Evolutionary conservation across 2,329 filamentous ascomycete genomes (phyloP).

Genomic region (Curvularia sp.): DNA sequence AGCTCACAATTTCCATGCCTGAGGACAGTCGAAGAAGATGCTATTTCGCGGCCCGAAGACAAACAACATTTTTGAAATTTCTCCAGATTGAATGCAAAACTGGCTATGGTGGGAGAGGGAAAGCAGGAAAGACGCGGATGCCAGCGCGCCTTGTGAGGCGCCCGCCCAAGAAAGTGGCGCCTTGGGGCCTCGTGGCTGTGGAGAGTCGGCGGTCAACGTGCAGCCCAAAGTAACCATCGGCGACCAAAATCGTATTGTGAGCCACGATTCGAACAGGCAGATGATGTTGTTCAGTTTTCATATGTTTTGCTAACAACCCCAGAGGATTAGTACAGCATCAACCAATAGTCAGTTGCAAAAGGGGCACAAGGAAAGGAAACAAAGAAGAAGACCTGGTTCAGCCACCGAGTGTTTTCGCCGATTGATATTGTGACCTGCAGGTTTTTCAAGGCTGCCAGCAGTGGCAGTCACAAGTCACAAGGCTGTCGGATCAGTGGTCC

Average conservation of each 20-base stretch:
- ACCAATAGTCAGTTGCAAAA: not conserved
- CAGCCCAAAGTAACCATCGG: not conserved
- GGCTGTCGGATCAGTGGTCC: not conserved
- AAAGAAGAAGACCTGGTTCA: not conserved
- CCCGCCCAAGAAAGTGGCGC: slow-evolving; percentile 12
- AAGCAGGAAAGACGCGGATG: not conserved
- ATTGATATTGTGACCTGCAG: not conserved
- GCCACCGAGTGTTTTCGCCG: not conserved
- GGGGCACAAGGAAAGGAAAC: not conserved
- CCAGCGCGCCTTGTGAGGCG: slow-evolving; percentile 7
- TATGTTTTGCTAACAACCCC: not conserved
- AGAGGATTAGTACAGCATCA: not conserved
- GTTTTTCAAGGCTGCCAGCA: not conserved
- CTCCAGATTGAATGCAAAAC: not conserved
- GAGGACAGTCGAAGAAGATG: slow-evolving; percentile 48
- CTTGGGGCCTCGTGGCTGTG: not conserved
- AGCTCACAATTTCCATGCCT: slow-evolving; percentile 48
- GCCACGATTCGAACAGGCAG: not conserved
- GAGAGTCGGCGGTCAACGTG: not conserved
- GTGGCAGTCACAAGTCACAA: not conserved
- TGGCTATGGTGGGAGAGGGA: slow-evolving; percentile 1
- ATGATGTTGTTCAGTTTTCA: not conserved
- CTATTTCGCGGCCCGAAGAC: slow-evolving; percentile 47
- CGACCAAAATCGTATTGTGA: not conserved
- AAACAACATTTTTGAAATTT: slow-evolving; percentile 45